Evolutionary conservation across 2,329 filamentous ascomycete genomes (phyloP).

Genomic region (Colletotrichum orchidophilum): DNA sequence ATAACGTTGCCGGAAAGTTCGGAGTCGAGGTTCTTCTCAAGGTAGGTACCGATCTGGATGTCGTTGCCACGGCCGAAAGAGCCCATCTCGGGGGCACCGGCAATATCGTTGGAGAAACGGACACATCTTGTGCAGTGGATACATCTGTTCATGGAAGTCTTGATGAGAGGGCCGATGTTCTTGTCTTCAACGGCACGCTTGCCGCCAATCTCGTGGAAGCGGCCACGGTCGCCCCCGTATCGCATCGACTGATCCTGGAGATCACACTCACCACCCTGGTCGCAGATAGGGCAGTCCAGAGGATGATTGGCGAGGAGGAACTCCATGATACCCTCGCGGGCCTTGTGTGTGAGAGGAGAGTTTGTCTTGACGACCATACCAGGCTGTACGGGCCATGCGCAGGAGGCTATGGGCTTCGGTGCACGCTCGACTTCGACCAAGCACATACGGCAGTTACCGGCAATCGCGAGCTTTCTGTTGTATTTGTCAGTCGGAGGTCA

Average conservation of each 20-base stretch:
- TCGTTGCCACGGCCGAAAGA: slow-evolving; percentile 96
- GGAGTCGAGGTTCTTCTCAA: slow-evolving; percentile 92
- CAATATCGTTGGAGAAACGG: slow-evolving; percentile 97
- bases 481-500: slow-evolving; percentile 50
- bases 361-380: slow-evolving; percentile 99
- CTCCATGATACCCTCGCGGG: slow-evolving; percentile 98
- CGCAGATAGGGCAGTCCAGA: slow-evolving; percentile 95
- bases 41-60: slow-evolving; percentile 97
- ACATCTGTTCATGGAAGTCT: slow-evolving; percentile 99
- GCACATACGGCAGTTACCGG: slow-evolving; percentile 99
- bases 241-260: slow-evolving; percentile 99
- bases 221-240: slow-evolving; percentile 93
- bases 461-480: slow-evolving; percentile 92
- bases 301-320: slow-evolving; percentile 97
- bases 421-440: slow-evolving; percentile 96
- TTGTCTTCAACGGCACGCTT: slow-evolving; percentile 99
- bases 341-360: slow-evolving; percentile 95
- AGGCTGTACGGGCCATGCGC: slow-evolving; percentile 97
- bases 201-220: slow-evolving; percentile 94
- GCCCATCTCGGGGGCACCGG: slow-evolving; percentile 93
- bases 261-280: slow-evolving; percentile 99
- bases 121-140: slow-evolving; percentile 99
- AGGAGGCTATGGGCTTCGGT: slow-evolving; percentile 97
- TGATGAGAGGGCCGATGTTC: slow-evolving; percentile 97
- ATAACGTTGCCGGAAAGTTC: slow-evolving; percentile 98